Conservation (phyloP, 805 yeast genomes). For the Schizosaccharomyces cryophilus region DNA sequence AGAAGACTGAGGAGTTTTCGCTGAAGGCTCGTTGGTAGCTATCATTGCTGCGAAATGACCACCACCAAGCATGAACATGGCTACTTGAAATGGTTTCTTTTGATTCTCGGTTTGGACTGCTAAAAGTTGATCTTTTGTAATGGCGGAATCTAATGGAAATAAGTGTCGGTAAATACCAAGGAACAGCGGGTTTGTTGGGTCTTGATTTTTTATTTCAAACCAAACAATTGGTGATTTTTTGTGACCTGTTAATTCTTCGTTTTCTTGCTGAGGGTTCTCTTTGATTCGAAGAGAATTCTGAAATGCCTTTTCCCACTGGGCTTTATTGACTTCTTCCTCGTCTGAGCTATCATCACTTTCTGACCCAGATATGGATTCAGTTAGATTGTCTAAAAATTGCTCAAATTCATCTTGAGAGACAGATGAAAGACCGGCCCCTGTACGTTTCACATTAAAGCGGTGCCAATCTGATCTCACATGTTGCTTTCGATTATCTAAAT, state of each 20-base stretch:
- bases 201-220: not conserved
- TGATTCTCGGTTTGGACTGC: not conserved
- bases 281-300: not conserved
- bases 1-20: slow-evolving; percentile 23
- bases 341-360: slow-evolving; percentile 21
- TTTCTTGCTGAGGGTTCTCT: not conserved
- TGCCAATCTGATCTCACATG: slow-evolving; percentile 39
- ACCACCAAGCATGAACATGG: slow-evolving; percentile 82
- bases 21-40: slow-evolving; percentile 39
- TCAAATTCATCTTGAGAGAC: slow-evolving; percentile 37
- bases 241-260: not conserved
- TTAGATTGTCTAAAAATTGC: slow-evolving; percentile 15
- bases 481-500: slow-evolving; percentile 10
- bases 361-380: slow-evolving; percentile 31
- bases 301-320: not conserved
- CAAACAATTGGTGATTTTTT: not conserved
- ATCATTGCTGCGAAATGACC: slow-evolving; percentile 97
- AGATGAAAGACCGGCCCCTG: slow-evolving; percentile 20
- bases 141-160: not conserved
- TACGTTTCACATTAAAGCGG: slow-evolving; percentile 33
- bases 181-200: not conserved
- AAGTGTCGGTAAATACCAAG: not conserved
- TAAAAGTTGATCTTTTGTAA: not conserved
- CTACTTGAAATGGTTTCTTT: slow-evolving; percentile 22
- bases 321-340: slow-evolving; percentile 8